Base-by-base conservation (phyloP, 2,329 filamentous ascomycete species). In the Exophiala viscosa region DNA sequence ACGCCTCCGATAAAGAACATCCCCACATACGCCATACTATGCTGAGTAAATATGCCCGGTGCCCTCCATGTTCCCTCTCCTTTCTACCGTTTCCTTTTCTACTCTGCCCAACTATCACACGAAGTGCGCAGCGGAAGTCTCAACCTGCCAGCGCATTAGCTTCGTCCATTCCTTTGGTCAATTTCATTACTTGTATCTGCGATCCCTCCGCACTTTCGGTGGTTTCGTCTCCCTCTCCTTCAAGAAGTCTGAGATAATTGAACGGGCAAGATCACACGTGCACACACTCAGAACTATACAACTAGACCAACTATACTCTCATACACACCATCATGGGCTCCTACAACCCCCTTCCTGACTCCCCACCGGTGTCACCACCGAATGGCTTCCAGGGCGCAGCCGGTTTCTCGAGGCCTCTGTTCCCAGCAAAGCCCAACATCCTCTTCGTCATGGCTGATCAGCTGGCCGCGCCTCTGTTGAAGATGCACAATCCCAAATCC, bases 381-480 rank as follows among this genome's bases (percentile, higher is more conserved):
- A 63, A 62, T 49, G 60, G 60, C 49, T 56, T 48, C 45, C 35
- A 60, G 32, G 61, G 61, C 20, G 50, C 51, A 14, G 46, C 59
- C 45, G 61, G 60, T 43, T 62, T 55, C 52, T 63, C 61, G 15
- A 62, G 58, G 14, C 58, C 60, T 11, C 38, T 63, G 42, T 63
- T 63, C 45, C 60, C 60, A 15, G 20, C 55, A 32, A 79, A 79
- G 67, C 87, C 87, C 56, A 91, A 91, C 71, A 88, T 92, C 62
- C 78, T 91, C 42, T 96, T 93, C 77, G 95, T 96, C 74, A 96
- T 96, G 90, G 91, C 91, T 49, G 91, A 96, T 73, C 91, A 96
- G 75, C 83, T 96, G 69, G 88, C 91, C 14, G 91, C 91, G 23
- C 91, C 91, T 14, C 81, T 91, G 62, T 82, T 96, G 62, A 92